Conservation (phyloP, 1,284 basidiomycete genomes). For the Amylostereum areolatum region DNA sequence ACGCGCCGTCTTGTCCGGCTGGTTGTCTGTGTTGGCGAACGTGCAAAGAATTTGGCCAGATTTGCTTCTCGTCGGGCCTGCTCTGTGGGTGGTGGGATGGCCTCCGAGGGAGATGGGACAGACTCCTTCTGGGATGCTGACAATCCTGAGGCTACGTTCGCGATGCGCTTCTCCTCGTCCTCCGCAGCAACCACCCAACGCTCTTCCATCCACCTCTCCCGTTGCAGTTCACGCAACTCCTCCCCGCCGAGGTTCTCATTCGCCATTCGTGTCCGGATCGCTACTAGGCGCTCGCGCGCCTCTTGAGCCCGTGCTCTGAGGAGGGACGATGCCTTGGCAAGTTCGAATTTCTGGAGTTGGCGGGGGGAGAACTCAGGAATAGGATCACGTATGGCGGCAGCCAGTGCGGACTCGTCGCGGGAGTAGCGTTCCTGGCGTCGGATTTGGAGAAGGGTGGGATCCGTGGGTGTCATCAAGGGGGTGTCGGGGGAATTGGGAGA, state of each 20-base stretch:
- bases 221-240: constrained; percentile 30
- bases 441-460: constrained; percentile 8
- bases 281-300: constrained; percentile 33
- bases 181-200: constrained; percentile 30
- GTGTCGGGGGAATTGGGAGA: constrained; percentile 2
- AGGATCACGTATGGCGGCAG: constrained; percentile 23
- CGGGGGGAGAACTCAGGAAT: constrained; percentile 25
- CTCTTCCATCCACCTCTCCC: constrained; percentile 47
- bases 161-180: constrained; percentile 21
- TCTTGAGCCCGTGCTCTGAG: constrained; percentile 41
- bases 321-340: constrained; percentile 35
- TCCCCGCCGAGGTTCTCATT: constrained; percentile 28
- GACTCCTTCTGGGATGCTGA: neutral
- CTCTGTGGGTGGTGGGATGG: neutral
- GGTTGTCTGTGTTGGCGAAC: constrained; percentile 11
- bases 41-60: constrained; percentile 11
- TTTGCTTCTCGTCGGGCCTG: constrained; percentile 8
- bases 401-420: constrained; percentile 32
- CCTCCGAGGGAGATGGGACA: neutral
- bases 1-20: neutral
- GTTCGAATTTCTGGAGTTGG: constrained; percentile 40
- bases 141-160: neutral
- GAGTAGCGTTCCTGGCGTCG: constrained; percentile 31
- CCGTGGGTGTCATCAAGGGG: constrained; percentile 4
- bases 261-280: constrained; percentile 32